Conservation (phyloP, 306 rosid species). For the Rosa lucieae region DNA sequence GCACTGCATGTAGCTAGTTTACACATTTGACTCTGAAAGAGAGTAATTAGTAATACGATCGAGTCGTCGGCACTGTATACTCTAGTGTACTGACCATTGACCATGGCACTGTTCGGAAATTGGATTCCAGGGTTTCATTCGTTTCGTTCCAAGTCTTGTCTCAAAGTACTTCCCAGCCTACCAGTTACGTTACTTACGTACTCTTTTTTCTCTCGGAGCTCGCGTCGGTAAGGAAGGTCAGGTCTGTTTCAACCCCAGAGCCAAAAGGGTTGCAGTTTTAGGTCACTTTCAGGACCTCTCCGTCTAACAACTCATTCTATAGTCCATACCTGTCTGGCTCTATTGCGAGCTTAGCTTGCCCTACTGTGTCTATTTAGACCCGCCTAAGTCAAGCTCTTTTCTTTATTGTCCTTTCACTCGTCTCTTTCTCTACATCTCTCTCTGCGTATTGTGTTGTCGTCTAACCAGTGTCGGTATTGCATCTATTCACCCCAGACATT, state of each 20-base stretch:
- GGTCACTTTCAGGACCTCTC: neutral
- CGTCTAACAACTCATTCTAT: neutral
- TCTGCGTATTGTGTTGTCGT: neutral
- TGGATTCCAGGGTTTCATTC: neutral
- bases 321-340: neutral
- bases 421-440: neutral
- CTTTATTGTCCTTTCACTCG: neutral
- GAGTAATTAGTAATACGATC: neutral
- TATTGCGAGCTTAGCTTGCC: neutral
- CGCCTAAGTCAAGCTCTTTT: neutral
- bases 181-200: neutral
- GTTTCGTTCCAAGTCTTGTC: constrained; percentile 5
- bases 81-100: neutral
- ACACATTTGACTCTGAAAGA: neutral
- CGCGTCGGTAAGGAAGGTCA: neutral
- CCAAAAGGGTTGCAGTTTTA: constrained; percentile 4
- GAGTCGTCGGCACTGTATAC: neutral
- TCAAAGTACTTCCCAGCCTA: neutral
- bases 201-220: neutral
- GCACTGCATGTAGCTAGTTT: neutral
- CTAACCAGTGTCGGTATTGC: constrained; percentile 1
- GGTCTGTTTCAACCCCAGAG: constrained; percentile 5
- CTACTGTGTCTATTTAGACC: neutral
- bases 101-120: neutral
- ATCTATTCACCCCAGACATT: neutral